Base-by-base conservation (phyloP, 2,329 filamentous ascomycete species). In the Acrocalymma vagum region DNA sequence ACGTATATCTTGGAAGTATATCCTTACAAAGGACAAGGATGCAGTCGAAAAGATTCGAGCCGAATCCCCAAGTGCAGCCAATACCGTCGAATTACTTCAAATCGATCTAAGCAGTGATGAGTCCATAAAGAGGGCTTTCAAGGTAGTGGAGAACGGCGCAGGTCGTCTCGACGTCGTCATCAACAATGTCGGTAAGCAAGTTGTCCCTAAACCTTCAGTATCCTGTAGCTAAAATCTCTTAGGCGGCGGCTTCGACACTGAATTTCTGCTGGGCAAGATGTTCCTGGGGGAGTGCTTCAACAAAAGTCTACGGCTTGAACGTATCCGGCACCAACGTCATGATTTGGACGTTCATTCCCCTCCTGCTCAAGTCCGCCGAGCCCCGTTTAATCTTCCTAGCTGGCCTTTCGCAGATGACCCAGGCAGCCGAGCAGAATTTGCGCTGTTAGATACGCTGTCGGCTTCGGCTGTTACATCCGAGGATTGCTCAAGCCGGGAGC, bases 341-440 rank as follows among this genome's bases (percentile, higher is more conserved):
- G 10, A 73, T 70, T 1, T 32, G 57, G 3, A 48, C 51, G 5
- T 64, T 70, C 39, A 52, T 66, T 7, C 72, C 72, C 1, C 55
- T 74, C 4, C 60, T 74, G 8, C 53, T 74, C 27, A 58, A 63
- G 8, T 70, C 70, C 2, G 39, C 51, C 2, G 42, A 53, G 18
- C 65, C 72, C 1, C 58, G 70, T 8, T 51, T 74, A 3, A 38
- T 74, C 9, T 74, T 74, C 53, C n/a, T n/a, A n/a, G n/a, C n/a
- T n/a, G n/a, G n/a, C n/a, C n/a, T n/a, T n/a, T n/a, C n/a, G n/a
- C n/a, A n/a, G n/a, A n/a, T n/a, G n/a, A n/a, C n/a, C n/a, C n/a
- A n/a, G n/a, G n/a, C n/a, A n/a, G n/a, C n/a, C n/a, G n/a, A n/a
- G n/a, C n/a, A n/a, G n/a, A n/a, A n/a, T n/a, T n/a, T n/a, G n/a